phyloP scores from a whole-genome alignment of 805 yeast species.

The Candida insectalens region DNA sequence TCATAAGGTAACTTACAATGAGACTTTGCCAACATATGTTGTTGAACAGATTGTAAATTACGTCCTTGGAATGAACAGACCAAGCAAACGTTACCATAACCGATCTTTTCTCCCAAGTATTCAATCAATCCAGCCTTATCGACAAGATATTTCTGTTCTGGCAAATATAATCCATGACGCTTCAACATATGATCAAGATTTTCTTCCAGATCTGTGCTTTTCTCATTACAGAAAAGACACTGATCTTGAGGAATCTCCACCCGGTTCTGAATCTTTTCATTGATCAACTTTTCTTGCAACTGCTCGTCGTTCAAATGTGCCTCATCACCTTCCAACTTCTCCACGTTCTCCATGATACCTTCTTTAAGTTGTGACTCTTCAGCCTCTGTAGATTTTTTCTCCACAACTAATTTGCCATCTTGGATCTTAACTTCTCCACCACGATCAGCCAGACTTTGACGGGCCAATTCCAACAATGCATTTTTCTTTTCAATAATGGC shows the following conservation, averaged over 20 bases:
- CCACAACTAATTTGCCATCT: constrained; percentile 17
- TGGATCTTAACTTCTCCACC: constrained; percentile 17
- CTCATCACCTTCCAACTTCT: constrained; percentile 6
- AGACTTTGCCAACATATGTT: constrained; percentile 76
- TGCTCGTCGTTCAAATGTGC: constrained; percentile 12
- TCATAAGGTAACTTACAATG: constrained; percentile 91
- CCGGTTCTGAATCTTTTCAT: constrained; percentile 34
- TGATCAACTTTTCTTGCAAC: constrained; percentile 31
- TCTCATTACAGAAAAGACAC: constrained; percentile 39
- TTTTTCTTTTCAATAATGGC: constrained; percentile 38
- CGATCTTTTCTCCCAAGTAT: constrained; percentile 71
- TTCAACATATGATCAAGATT: constrained; percentile 65
- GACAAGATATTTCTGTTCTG: constrained; percentile 62
- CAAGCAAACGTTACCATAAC: constrained; percentile 76
- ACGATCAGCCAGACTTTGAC: constrained; percentile 27
- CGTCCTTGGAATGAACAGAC: constrained; percentile 81
- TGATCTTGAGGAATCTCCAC: constrained; percentile 39
- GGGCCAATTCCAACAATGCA: constrained; percentile 37
- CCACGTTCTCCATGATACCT: constrained; percentile 8
- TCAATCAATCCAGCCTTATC: constrained; percentile 66
- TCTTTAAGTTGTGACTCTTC: constrained; percentile 15
- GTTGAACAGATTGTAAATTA: constrained; percentile 75
- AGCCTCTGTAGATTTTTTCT: constrained; percentile 6
- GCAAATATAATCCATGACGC: constrained; percentile 78
- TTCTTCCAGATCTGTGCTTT: constrained; percentile 30